Base-by-base conservation (phyloP, 1,284 basidiomycete species). In the Ganoderma multipileum region DNA sequence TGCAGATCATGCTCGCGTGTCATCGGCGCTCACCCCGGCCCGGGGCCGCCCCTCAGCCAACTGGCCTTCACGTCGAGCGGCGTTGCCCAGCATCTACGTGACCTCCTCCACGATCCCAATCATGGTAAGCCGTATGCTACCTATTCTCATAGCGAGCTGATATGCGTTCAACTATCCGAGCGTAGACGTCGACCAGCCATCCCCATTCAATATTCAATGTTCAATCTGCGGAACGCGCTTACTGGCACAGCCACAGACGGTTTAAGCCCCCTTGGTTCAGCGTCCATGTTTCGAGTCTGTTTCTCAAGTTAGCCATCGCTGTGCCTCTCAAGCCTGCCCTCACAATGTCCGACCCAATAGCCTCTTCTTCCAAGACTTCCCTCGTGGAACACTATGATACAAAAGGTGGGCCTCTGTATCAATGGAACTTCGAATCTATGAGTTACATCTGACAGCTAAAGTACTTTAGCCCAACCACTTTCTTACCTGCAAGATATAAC, bases 1-100 rank as follows among this genome's bases (percentile, higher is more conserved):
- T 69, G 50, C 65, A 69, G 71, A 71, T 72, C 71, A 63, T 62
- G 54, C 71, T 57, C 67, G 62, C 61, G 54, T 63, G 68, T 67
- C 52, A n/a, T 59, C 36, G 11, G 47, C 47, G 47, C 47, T 50
- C 47, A 11, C 23, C 16, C 23, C 47, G 47, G 47, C 23, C 47
- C 47, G 47, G n/a, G n/a, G n/a, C n/a, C n/a, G n/a, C n/a, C n/a
- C n/a, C n/a, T n/a, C n/a, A n/a, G n/a, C n/a, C n/a, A n/a, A n/a
- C n/a, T 11, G 38, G 38, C 38, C 8, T 11, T 11, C 7, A 39
- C 12, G 4, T 39, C 38, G 9, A 36, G 5, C 36, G 9, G 36
- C 36, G 4, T 36, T n/a, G n/a, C n/a, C n/a, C n/a, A 36, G 36
- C 38, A 39, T 39, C 38, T 39, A 42, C n/a, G n/a, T n/a, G n/a